These are phyloP conservation scores for Termitomyces sp. DNA, from an alignment of 768 basidiomycete species.

Conservation along the genomic window DNA sequence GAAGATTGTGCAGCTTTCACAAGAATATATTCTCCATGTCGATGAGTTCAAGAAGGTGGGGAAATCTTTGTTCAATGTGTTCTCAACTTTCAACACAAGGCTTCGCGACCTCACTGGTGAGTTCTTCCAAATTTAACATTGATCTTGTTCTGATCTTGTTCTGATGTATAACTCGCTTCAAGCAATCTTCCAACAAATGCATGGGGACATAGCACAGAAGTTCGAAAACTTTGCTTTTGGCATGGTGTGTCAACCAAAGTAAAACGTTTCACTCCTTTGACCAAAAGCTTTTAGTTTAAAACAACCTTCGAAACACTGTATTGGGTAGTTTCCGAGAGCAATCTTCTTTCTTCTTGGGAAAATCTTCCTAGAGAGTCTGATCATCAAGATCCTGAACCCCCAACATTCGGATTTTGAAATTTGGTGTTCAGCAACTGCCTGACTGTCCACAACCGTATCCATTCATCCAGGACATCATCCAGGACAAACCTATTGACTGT, in stretches of 20 bases:
- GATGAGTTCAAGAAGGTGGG: not conserved
- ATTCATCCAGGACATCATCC: not conserved
- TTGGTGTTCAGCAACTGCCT: not conserved
- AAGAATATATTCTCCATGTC: not conserved
- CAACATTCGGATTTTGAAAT: not conserved
- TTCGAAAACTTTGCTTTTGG: slow-evolving; percentile 11
- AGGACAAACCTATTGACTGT: too few relatives aligned
- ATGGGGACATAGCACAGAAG: not conserved
- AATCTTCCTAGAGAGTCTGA: not conserved
- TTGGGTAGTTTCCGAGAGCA: not conserved
- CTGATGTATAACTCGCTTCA: not conserved
- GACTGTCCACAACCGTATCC: not conserved
- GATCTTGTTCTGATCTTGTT: not conserved
- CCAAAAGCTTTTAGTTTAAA: slow-evolving; percentile 2
- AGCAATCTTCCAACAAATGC: slow-evolving; percentile 9
- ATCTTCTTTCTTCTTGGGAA: not conserved
- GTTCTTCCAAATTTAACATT: not conserved
- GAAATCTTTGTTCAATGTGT: not conserved
- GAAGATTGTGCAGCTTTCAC: slow-evolving; percentile 1
- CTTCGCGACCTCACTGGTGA: slow-evolving; percentile 5
- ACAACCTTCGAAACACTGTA: not conserved
- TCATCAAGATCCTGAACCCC: not conserved
- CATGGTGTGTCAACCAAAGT: slow-evolving; percentile 1
- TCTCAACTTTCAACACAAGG: not conserved
- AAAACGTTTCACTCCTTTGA: not conserved